Evolutionary conservation across 345 rosid genomes (phyloP), one percentile per base, ranked within the genome.

Genomic region (Citrus mangshanensis): DNA sequence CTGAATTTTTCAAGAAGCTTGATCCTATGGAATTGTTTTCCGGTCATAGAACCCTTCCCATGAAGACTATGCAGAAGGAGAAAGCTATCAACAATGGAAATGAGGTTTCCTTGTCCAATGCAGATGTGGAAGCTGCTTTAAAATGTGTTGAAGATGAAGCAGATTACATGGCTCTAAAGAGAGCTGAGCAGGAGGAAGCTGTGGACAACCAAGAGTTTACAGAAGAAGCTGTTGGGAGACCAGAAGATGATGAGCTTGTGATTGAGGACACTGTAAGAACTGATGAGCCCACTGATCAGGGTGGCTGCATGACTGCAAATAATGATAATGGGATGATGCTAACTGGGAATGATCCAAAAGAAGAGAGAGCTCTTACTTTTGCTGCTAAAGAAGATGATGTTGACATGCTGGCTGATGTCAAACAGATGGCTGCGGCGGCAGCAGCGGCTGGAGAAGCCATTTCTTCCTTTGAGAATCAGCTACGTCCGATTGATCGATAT

Each of bases 71-170:
- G 61, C 91, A 85, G 72, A 87, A 85, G 81, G 96, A 88, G 78
- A 91, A 87, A 82, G 80, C 60, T 80, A 68, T 77, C 38, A 65
- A 59, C 80, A 80, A 81, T 82, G 93, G 87, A 76, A 78, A 60
- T 21, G 93, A 90, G 73, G 84, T 83, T 78, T 84, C 95, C 78
- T 72, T 92, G 73, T 97, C 99, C 61, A 90, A 88, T 85, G 97
- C 93, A 46, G 99, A 97, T 82, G 94, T 97, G 77, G 99, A 97
- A 84, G 99, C 98, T 90, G 99, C 98, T 81, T 83, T 97, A 72
- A 94, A 97, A 83, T 82, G 86, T 81, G 99, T 92, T 6, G 99
- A 97, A 90, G 99, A 97, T 89, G 99, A 97, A 83, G 99, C 99
- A 82, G 99, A 97, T 88, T 97, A 94, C 87, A 94, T 97, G 98